phyloP scores from a whole-genome alignment of 2,329 filamentous ascomycete species.

The Chrysoporthe deuterocubensis region DNA sequence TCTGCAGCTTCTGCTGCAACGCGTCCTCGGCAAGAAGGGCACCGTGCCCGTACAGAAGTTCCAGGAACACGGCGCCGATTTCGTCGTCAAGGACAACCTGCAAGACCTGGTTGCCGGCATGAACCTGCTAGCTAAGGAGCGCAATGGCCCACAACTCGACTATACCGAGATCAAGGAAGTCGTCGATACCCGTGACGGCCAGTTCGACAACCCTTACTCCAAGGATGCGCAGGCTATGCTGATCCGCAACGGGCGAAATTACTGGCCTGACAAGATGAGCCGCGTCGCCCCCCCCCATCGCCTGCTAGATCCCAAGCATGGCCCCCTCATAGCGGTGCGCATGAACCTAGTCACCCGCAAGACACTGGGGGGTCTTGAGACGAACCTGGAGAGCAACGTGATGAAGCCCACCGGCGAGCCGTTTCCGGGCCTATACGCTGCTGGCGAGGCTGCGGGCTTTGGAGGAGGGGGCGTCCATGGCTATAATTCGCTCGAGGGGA shows the following conservation, averaged over 20 bases:
- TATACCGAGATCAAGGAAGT: slow-evolving; percentile 48
- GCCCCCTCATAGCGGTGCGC: slow-evolving; percentile 63
- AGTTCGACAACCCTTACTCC: slow-evolving; percentile 59
- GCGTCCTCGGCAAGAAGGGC: slow-evolving; percentile 56
- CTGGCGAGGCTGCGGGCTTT: slow-evolving; percentile 64
- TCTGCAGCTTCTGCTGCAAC: slow-evolving; percentile 53
- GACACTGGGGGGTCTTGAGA: slow-evolving; percentile 64
- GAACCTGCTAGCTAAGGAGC: slow-evolving; percentile 57
- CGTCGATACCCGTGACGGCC: slow-evolving; percentile 58
- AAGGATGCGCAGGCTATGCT: slow-evolving; percentile 68
- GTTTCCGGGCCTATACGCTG: slow-evolving; percentile 62
- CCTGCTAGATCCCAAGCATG: slow-evolving; percentile 57
- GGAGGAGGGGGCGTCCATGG: slow-evolving; percentile 66
- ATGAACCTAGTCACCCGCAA: slow-evolving; percentile 66
- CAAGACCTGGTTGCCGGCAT: slow-evolving; percentile 60
- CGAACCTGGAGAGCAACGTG: slow-evolving; percentile 60
- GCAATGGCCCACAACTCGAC: slow-evolving; percentile 53
- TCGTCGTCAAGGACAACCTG: slow-evolving; percentile 61
- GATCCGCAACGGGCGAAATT: slow-evolving; percentile 58
- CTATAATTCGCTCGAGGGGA: slow-evolving; percentile 65
- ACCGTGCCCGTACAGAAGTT: slow-evolving; percentile 61
- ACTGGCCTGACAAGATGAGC: slow-evolving; percentile 57
- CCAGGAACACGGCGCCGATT: slow-evolving; percentile 61
- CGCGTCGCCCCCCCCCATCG: slow-evolving; percentile 59
- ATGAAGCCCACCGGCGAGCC: slow-evolving; percentile 51